Base-by-base conservation (phyloP, 2,329 filamentous ascomycete genomes). In the Fusarium verrucosum region DNA sequence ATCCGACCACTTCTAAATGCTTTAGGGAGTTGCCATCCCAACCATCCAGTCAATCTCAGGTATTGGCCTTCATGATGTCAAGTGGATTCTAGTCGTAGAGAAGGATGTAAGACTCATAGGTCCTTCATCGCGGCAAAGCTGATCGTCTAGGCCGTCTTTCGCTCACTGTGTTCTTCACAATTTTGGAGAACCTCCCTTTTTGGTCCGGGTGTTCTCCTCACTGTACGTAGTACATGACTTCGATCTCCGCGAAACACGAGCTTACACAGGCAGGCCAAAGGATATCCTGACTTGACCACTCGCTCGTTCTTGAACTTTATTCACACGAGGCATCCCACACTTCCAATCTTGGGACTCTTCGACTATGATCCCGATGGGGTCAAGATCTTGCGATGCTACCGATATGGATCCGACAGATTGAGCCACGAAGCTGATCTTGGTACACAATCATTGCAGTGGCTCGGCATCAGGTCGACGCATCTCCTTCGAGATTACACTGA, bases 361-460 rank as follows among this genome's bases (percentile, higher is more conserved):
- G 92, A 96, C 70, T 91, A 86, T 58, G 92, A 95, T 67, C 91
- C 91, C 0, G 86, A 94, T 62, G 92, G 92, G 0, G 76, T 94
- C 25, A 85, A 84, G 4, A 95, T 96, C 36, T 79, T 92, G 65
- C 85, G 85, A 6, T 92, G 88, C 16, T 95, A 94, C 78, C 89
- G 88, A 62, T 79, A 88, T 60, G 90, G 90, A 8, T 92, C 90
- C n/a, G 79, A 78, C 14, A 80, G 81, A 9, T 78, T 91, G 1
- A 77, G 82, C 0, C 88, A 92, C 67, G 89, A 92, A 71, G 78
- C 79, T 4, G 74, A 80, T 30, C 73, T 82, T 1, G 78, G 77
- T 0, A 79, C 87, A 1, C 81, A 83, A 1, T 74, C 75, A 1
- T 76, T 93, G 1, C 75, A 77, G 40, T 92, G 89, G 89, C 79